Evolutionary conservation across 495 filamentous ascomycete genomes (phyloP), one percentile per base, ranked within the genome.

Genomic region (Neurospora sp.): DNA sequence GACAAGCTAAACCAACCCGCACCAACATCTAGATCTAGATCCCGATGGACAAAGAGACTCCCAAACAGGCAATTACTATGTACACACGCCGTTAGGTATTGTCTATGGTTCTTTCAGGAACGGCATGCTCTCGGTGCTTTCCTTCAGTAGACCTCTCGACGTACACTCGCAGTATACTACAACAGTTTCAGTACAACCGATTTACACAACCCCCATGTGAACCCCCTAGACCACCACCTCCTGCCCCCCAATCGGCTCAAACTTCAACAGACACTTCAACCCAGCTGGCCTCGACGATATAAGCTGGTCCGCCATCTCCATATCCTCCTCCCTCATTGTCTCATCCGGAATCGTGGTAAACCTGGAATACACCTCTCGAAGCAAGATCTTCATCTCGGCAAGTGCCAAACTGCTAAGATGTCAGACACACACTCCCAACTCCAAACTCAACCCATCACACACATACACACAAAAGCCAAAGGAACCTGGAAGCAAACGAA

Each of bases 371-470:
- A 90, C 83, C 48, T 86, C 87, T 27, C 80, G 80, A 20, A 92
- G 82, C 41, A 91, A 77, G 11, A 84, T 82, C 80, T 89, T 91
- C 89, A 92, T 91, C 77, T 92, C 89, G 39, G 87, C 85, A n/a
- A 89, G 84, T 0, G 89, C 90, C 44, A 92, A 82, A 77, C 89
- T 91, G 16, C 7, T 9, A 48, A 72, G 40, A 38, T 48, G 75
- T 81, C 44, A 79, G 78, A 76, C 35, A 38, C 16, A 20, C 37
- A 11, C 20, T 27, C 27, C 14, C 16, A 16, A 41, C 14, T 70
- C 10, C 37, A 16, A 9, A 18, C 8, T 9, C 20, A 44, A 38
- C 2, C 12, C n/a, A 46, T 48, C n/a, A 54, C 46, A 27, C 46
- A 54, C 20, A 6, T 5, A 4, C 5, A 16, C 4, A 16, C 42